Evolutionary conservation across 441 rosid genomes (phyloP), one percentile per base, ranked within the genome.

Genomic region (Melastoma candidum): DNA sequence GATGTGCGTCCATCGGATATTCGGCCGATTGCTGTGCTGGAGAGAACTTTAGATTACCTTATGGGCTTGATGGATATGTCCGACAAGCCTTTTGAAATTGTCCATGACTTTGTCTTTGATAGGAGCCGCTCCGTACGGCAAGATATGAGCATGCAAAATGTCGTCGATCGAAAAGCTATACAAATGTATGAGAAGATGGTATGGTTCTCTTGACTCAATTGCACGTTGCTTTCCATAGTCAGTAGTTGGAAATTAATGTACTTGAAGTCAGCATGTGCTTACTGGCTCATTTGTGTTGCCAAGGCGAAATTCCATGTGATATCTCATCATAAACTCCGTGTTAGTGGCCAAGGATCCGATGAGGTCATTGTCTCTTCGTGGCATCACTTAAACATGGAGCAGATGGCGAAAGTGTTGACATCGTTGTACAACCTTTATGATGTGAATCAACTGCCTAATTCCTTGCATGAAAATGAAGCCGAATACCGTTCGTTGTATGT

Each of bases 101-200:
- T 85, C 77, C 98, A 87, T 70, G 98, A 83, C 77, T 90, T 90
- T 67, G 58, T 90, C 54, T 90, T 79, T 72, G 97, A 90, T 68
- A 80, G 98, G 77, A 87, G 85, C 39, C 78, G 98, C 75, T 90
- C 98, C 55, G 74, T 90, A 49, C 78, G 98, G 71, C 96, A 90
- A 70, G 98, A 90, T 64, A 82, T 87, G 49, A 83, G 77, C 71
- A 90, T 87, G 87, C 98, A 90, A 70, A 78, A 77, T 63, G 67
- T 90, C 61, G 74, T 72, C 63, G 73, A 70, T 54, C 74, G 77
- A 45, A 68, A 66, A 74, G 93, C 71, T 46, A 72, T 90, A 69
- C 26, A 41, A 80, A 80, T 90, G 70, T 90, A 77, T 1, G 95
- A 87, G 70, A 73, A 83, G 78, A 85, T 90, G 79, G 98, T 90